Conservation (phyloP, 148 eudicot species). For the Rhododendron ferrugineum region DNA sequence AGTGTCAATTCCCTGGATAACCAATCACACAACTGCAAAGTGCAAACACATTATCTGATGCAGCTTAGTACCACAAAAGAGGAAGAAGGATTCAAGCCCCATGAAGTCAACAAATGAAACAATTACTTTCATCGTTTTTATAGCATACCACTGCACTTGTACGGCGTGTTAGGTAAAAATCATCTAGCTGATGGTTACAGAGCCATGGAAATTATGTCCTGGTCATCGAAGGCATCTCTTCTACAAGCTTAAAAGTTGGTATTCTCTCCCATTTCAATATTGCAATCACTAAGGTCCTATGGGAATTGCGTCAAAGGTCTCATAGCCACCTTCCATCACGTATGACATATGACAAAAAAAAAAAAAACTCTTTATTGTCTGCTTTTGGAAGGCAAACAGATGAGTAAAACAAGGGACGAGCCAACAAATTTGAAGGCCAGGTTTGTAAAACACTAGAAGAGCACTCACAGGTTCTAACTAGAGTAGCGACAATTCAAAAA, state of each 20-base stretch:
- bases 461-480: background rate
- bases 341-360: background rate
- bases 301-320: no score
- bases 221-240: background rate
- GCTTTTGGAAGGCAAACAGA: background rate
- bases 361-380: background rate
- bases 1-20: background rate
- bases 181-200: background rate
- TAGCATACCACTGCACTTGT: background rate
- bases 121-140: background rate
- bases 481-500: background rate
- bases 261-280: background rate
- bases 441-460: background rate
- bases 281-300: no score
- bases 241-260: background rate
- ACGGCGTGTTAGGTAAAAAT: background rate
- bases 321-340: background rate
- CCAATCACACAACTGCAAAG: background rate
- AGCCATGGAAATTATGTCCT: background rate
- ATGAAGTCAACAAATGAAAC: background rate
- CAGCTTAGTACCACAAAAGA: background rate
- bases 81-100: background rate
- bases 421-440: background rate
- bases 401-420: background rate
- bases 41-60: background rate